phyloP scores from a whole-genome alignment of 2,329 filamentous ascomycete species.

The Tolypocladium pustulatum region DNA sequence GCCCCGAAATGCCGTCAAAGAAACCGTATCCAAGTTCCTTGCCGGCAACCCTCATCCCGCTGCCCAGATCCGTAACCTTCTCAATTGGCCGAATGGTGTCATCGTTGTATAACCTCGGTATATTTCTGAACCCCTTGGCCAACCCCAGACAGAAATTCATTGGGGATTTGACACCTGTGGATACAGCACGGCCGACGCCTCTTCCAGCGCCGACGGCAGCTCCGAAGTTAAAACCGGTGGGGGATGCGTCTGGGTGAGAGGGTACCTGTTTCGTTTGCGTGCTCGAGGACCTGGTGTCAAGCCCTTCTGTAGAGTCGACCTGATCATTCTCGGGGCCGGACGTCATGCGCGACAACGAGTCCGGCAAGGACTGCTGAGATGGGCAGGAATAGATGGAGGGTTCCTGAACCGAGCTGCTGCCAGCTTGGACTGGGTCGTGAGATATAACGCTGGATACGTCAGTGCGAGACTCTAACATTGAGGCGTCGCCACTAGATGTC shows the following conservation, averaged over 20 bases:
- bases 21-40: conserved; percentile 70
- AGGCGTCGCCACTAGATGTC: conserved; percentile 2
- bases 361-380: background rate
- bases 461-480: conserved; percentile 2
- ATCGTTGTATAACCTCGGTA: conserved; percentile 76
- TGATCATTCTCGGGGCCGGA: background rate
- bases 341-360: background rate
- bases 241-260: conserved; percentile 9
- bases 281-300: conserved; percentile 1
- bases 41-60: conserved; percentile 66
- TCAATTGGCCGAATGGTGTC: conserved; percentile 68
- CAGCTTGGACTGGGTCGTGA: background rate
- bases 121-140: conserved; percentile 80
- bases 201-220: conserved; percentile 55
- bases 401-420: background rate
- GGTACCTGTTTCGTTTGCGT: conserved; percentile 7
- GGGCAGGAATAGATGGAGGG: background rate
- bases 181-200: conserved; percentile 61
- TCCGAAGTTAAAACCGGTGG: conserved; percentile 31
- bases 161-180: conserved; percentile 66
- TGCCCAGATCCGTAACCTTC: conserved; percentile 67
- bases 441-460: background rate
- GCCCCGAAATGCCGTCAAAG: conserved; percentile 70
- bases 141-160: conserved; percentile 78
- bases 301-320: background rate